phyloP scores from a whole-genome alignment of 495 filamentous ascomycete genomes.

The Aspergillus haitiensis region DNA sequence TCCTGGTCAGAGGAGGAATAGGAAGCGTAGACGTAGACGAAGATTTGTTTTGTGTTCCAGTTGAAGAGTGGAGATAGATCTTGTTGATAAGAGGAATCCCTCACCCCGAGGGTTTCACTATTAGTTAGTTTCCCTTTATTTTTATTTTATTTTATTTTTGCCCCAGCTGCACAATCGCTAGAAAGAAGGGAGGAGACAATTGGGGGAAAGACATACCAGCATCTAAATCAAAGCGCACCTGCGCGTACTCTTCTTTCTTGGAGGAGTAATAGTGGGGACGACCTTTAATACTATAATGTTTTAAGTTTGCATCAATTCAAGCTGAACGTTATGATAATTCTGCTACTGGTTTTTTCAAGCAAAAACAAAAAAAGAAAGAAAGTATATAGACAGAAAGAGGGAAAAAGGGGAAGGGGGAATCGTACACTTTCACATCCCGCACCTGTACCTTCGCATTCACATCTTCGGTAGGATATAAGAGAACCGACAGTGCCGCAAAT shows the following conservation, averaged over 20 bases:
- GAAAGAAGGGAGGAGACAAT: neutral
- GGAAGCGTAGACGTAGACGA: constrained; percentile 87
- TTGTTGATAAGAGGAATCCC: constrained; percentile 18
- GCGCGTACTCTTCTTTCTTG: constrained; percentile 91
- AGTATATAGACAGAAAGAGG: neutral
- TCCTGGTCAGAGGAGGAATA: constrained; percentile 62
- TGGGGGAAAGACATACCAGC: constrained; percentile 47
- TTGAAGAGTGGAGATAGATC: constrained; percentile 92
- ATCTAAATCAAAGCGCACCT: constrained; percentile 89
- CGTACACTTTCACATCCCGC: constrained; percentile 85
- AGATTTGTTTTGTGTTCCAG: constrained; percentile 99
- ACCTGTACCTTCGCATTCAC: constrained; percentile 65
- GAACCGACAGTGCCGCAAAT: constrained; percentile 73
- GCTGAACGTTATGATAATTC: too few relatives aligned
- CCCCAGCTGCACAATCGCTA: neutral
- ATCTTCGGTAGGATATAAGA: constrained; percentile 64
- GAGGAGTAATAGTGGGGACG: constrained; percentile 90
- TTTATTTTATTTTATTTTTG: constrained; percentile 5
- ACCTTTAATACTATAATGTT: constrained; percentile 65
- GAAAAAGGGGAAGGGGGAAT: constrained; percentile 16
- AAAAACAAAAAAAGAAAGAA: neutral
- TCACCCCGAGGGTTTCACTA: neutral
- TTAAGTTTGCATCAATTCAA: neutral
- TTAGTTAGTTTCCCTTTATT: neutral
- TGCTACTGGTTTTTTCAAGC: too few relatives aligned